These are phyloP conservation scores for Chimonanthus salicifolius DNA, from an alignment of 164 flowering plant genomes.

Conservation along the genomic window DNA sequence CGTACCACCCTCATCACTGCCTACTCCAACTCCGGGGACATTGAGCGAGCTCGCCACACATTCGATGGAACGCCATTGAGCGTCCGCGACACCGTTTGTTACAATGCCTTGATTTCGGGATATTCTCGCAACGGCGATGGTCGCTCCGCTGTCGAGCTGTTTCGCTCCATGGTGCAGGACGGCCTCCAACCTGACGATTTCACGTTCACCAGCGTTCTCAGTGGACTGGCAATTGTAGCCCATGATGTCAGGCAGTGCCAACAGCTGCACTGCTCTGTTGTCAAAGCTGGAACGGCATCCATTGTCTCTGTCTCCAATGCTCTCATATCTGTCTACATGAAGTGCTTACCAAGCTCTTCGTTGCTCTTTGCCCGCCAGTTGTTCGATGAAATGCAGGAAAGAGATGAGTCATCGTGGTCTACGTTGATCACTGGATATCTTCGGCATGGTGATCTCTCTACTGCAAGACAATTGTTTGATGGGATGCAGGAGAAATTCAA, in stretches of 20 bases:
- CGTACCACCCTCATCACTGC: conserved; percentile 63
- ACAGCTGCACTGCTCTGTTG: conserved; percentile 48
- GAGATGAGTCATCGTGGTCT: conserved; percentile 71
- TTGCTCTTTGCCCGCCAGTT: conserved; percentile 45
- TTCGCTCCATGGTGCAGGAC: conserved; percentile 37
- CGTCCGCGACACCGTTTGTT: conserved; percentile 49
- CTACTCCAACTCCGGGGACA: conserved; percentile 33
- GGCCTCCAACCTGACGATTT: conserved; percentile 43
- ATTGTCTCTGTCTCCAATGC: conserved; percentile 59
- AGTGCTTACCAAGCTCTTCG: conserved; percentile 35
- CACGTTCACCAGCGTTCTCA: conserved; percentile 47
- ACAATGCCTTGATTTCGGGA: conserved; percentile 70
- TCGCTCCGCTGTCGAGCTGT: conserved; percentile 37
- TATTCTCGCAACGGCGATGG: conserved; percentile 54
- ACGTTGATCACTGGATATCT: conserved; percentile 78
- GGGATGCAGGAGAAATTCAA: conserved; percentile 35
- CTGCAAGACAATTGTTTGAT: conserved; percentile 36
- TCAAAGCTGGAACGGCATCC: conserved; percentile 46
- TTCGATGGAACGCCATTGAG: conserved; percentile 39
- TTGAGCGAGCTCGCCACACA: conserved; percentile 33
- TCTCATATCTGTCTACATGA: conserved; percentile 53
- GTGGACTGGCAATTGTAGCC: conserved; percentile 38
- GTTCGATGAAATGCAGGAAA: conserved; percentile 52
- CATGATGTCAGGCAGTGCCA: conserved; percentile 36
- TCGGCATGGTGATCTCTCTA: conserved; percentile 35